These are phyloP conservation scores for Corymbia citriodora DNA, from an alignment of 441 rosid species.

Conservation along the genomic window DNA sequence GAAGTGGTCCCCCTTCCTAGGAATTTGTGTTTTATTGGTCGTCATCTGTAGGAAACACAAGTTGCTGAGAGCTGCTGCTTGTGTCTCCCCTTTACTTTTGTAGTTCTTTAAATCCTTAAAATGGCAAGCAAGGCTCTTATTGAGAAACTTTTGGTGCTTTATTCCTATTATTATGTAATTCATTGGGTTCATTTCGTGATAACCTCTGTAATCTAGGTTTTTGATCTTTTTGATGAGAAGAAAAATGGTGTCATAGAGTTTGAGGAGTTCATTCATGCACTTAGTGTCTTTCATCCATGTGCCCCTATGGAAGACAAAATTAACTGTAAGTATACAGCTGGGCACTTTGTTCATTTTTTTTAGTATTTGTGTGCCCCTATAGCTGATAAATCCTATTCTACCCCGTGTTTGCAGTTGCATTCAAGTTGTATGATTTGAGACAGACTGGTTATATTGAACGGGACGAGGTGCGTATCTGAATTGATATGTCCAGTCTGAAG, in stretches of 20 bases:
- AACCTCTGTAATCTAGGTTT: background rate
- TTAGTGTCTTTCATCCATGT: background rate
- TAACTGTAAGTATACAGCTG: background rate
- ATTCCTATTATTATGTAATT: background rate
- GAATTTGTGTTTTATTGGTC: background rate
- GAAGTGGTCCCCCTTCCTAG: background rate
- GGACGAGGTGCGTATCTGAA: background rate
- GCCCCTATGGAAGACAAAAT: background rate
- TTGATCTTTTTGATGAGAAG: slow-evolving; percentile 1
- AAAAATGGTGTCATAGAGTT: background rate
- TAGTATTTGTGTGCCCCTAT: background rate
- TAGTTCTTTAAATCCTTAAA: background rate
- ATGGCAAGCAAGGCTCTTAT: background rate
- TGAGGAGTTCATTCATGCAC: background rate
- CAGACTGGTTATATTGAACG: background rate
- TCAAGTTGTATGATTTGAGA: background rate
- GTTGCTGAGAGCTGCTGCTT: background rate
- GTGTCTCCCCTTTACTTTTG: background rate
- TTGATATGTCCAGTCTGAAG: background rate
- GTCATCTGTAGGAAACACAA: background rate
- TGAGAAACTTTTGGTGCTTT: background rate
- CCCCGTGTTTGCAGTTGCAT: background rate
- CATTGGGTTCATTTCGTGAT: background rate
- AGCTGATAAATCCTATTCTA: background rate
- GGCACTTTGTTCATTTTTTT: background rate